phyloP scores from a whole-genome alignment of 768 basidiomycete species.

The Boletus fagicola region DNA sequence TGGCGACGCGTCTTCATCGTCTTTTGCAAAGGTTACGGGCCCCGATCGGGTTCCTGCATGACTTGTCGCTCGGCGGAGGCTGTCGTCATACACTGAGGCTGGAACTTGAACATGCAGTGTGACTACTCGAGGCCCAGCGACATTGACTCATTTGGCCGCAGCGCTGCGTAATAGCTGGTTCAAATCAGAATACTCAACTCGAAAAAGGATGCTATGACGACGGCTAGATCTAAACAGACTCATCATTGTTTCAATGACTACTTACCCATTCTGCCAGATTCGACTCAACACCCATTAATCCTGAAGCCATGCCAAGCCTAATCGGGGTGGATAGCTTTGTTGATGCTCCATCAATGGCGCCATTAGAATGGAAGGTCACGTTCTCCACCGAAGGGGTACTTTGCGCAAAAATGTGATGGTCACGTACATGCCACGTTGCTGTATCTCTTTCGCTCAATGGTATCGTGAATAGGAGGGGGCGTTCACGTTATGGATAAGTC shows the following conservation, averaged over 20 bases:
- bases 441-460: conserved; percentile 3
- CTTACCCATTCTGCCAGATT: not conserved
- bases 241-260: not conserved
- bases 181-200: not conserved
- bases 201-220: conserved; percentile 7
- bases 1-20: not conserved
- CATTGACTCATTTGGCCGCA: not conserved
- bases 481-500: conserved; percentile 28
- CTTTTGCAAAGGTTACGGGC: not conserved
- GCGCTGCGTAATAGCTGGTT: not conserved
- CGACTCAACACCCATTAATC: not conserved
- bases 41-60: not conserved
- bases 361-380: conserved; percentile 19
- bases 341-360: conserved; percentile 2
- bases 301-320: conserved; percentile 1
- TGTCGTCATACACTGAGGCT: not conserved
- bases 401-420: not conserved
- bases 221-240: not conserved
- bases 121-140: not conserved
- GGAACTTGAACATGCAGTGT: not conserved
- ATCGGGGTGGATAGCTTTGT: conserved; percentile 7
- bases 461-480: not conserved
- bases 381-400: not conserved
- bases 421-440: conserved; percentile 17
- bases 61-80: not conserved